Percentiles rank a stretch among this genome's conserved stretches.
These are phyloP conservation scores for Aspergillus jensenii DNA, from an alignment of 2,329 filamentous ascomycete genomes.

Conservation along the genomic window DNA sequence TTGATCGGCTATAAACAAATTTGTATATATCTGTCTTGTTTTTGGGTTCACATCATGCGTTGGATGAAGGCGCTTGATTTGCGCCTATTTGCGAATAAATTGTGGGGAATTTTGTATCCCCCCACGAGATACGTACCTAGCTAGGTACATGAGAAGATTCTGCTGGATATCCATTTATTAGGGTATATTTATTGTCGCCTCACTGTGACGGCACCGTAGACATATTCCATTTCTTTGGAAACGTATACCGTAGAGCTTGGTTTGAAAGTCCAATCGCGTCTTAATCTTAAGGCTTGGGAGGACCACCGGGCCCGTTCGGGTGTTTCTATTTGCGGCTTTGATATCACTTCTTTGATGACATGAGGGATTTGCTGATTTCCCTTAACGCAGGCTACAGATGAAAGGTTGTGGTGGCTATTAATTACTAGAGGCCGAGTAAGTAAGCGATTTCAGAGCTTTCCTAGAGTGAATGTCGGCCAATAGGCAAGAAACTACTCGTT, in stretches of 20 bases:
- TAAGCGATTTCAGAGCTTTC: neutral
- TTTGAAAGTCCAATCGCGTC: conserved; percentile 19
- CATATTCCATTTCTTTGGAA: too few relatives aligned
- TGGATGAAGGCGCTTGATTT: too few relatives aligned
- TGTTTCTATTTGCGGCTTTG: conserved; percentile 20
- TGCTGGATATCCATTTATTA: too few relatives aligned
- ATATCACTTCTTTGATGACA: neutral
- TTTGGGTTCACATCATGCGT: neutral
- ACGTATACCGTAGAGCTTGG: too few relatives aligned
- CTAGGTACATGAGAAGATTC: too few relatives aligned
- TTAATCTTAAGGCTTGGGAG: conserved; percentile 46
- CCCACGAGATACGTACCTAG: too few relatives aligned
- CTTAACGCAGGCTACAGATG: neutral
- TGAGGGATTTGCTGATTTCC: neutral
- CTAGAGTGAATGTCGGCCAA: neutral
- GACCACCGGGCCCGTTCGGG: conserved; percentile 41
- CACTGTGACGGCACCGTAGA: too few relatives aligned
- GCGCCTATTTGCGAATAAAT: too few relatives aligned
- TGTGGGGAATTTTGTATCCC: too few relatives aligned
- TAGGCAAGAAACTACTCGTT: too few relatives aligned
- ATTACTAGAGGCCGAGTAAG: too few relatives aligned
- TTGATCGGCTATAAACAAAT: neutral
- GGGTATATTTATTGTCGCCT: too few relatives aligned
- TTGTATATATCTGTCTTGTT: neutral
- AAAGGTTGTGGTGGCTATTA: neutral